Conservation (phyloP, 1,139 yeast genomes). For the Geotrichum bryndzae region DNA sequence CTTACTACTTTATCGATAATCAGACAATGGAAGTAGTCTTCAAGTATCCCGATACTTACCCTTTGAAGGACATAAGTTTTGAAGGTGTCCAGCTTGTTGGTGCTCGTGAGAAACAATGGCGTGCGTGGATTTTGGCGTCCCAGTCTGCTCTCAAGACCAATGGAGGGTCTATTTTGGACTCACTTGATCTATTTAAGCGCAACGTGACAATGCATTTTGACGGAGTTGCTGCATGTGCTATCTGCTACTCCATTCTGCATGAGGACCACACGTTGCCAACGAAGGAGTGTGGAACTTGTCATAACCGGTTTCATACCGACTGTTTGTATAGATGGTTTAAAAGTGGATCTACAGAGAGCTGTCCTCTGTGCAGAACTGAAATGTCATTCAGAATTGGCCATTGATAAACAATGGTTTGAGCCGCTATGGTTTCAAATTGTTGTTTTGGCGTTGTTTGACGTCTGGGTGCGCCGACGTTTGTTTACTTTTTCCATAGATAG, state of each 20-base stretch:
- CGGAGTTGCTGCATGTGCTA: conserved; percentile 95
- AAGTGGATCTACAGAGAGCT: conserved; percentile 83
- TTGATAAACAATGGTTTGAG: background rate
- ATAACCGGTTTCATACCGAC: conserved; percentile 92
- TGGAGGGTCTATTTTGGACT: conserved; percentile 59
- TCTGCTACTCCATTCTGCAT: conserved; percentile 85
- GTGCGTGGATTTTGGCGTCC: conserved; percentile 89
- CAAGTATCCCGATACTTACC: conserved; percentile 64
- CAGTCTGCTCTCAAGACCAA: conserved; percentile 36
- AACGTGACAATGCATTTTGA: conserved; percentile 74
- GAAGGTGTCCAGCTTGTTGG: conserved; percentile 80
- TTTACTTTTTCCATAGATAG: background rate
- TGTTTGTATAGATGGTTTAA: conserved; percentile 97
- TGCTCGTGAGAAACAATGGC: conserved; percentile 88
- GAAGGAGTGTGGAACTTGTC: conserved; percentile 82
- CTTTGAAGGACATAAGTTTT: conserved; percentile 65
- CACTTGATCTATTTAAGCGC: conserved; percentile 72
- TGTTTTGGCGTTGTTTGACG: background rate
- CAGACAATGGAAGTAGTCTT: conserved; percentile 79
- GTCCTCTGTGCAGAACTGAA: conserved; percentile 87
- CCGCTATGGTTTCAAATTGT: background rate
- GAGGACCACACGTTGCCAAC: conserved; percentile 89
- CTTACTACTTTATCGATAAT: conserved; percentile 76
- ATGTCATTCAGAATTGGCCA: conserved; percentile 35
- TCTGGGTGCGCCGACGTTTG: background rate